These are phyloP conservation scores for Lichtheimia corymbifera DNA, from an alignment of 371 early-diverging fungal species.

Conservation along the genomic window DNA sequence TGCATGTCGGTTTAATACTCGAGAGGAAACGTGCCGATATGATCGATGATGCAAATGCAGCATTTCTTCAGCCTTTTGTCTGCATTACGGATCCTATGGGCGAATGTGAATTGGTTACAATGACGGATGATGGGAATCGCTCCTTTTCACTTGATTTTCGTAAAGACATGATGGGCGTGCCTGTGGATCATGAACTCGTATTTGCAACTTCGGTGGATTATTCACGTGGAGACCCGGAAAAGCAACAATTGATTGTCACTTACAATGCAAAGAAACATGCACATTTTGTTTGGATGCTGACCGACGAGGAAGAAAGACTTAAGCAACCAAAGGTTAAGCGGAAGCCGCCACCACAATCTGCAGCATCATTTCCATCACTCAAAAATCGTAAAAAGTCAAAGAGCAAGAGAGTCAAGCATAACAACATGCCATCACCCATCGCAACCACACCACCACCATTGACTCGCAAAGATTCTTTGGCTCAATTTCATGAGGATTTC, in stretches of 20 bases:
- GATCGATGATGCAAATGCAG: constrained; percentile 5
- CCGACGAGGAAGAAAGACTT: constrained; percentile 1
- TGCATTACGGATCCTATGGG: constrained; percentile 12
- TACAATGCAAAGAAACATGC: constrained; percentile 9
- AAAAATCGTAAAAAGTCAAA: constrained; percentile 4
- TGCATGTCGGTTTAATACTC: constrained; percentile 18
- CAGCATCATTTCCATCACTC: not conserved
- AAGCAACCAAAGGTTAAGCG: constrained; percentile 5
- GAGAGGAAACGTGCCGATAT: constrained; percentile 12
- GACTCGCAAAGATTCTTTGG: constrained; percentile 11
- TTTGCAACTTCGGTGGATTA: constrained; percentile 9
- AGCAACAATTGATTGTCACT: constrained; percentile 13
- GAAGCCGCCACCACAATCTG: not conserved
- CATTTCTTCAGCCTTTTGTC: not conserved
- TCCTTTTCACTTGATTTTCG: not conserved
- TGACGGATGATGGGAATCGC: constrained; percentile 4
- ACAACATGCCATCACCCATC: constrained; percentile 5
- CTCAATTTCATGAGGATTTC: constrained; percentile 15
- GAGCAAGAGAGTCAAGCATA: constrained; percentile 3
- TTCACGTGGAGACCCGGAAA: not conserved
- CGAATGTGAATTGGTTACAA: constrained; percentile 10
- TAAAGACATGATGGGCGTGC: not conserved
- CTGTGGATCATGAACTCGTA: constrained; percentile 15
- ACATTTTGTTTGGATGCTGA: constrained; percentile 15
- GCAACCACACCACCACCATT: constrained; percentile 8